These are phyloP conservation scores for Falciphora oryzae DNA, from an alignment of 2,329 filamentous ascomycete species.

Conservation along the genomic window DNA sequence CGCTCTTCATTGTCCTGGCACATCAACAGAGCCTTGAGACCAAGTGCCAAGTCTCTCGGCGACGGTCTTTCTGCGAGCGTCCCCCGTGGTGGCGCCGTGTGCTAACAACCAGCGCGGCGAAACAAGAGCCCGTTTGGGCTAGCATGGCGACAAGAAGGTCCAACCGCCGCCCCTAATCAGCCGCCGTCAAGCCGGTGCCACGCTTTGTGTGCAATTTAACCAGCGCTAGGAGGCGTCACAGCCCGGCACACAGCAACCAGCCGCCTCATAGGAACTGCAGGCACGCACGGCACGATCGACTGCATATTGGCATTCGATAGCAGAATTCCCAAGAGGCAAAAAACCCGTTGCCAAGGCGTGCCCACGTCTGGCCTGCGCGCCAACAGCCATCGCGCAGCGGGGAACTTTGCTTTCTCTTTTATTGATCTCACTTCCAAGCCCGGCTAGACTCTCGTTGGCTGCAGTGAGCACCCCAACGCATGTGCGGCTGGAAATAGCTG, in stretches of 20 bases:
- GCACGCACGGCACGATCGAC: background rate
- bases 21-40: too few relatives aligned
- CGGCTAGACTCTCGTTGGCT: background rate
- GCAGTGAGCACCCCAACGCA: background rate
- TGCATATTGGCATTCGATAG: background rate
- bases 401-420: background rate
- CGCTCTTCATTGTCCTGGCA: background rate
- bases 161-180: background rate
- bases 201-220: conserved; percentile 1
- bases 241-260: background rate
- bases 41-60: too few relatives aligned
- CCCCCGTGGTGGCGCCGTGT: too few relatives aligned
- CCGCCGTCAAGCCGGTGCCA: background rate
- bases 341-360: background rate
- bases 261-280: too few relatives aligned
- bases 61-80: too few relatives aligned
- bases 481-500: conserved; percentile 6
- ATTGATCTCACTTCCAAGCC: background rate
- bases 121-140: background rate
- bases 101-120: background rate
- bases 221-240: background rate
- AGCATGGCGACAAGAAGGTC: background rate
- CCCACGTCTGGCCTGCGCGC: background rate
- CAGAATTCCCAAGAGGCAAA: background rate
- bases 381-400: background rate